Evolutionary conservation across 352 stramenopile species (phyloP).

Genomic region (Pythium brachiatum): DNA sequence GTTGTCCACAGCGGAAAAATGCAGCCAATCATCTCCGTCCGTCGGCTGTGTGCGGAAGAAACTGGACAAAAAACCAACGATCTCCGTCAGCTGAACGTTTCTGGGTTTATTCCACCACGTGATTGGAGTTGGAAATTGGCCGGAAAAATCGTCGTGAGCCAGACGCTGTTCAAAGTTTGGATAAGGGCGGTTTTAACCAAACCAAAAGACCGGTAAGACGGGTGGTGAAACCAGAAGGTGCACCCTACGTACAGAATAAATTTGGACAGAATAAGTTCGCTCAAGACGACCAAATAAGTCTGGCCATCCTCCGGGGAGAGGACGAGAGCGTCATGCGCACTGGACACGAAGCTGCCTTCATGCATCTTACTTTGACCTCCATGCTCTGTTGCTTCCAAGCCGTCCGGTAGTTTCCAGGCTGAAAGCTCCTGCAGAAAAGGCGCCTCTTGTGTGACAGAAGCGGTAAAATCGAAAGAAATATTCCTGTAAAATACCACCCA

Average conservation of each 20-base stretch:
- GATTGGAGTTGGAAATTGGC: neutral
- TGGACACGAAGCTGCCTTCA: too few relatives aligned
- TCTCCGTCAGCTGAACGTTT: neutral
- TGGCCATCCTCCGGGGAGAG: too few relatives aligned
- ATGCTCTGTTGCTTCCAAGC: too few relatives aligned
- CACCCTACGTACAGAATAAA: neutral
- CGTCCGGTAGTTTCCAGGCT: too few relatives aligned
- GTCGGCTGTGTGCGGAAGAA: conserved; percentile 1
- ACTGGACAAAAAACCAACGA: conserved; percentile 4
- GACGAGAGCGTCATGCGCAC: too few relatives aligned
- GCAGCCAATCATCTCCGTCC: conserved; percentile 5
- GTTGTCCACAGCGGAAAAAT: neutral
- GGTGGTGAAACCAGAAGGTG: neutral
- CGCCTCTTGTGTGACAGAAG: too few relatives aligned
- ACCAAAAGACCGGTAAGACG: neutral
- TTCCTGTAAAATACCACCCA: too few relatives aligned
- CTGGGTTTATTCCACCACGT: neutral
- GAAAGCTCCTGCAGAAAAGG: too few relatives aligned
- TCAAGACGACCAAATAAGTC: too few relatives aligned
- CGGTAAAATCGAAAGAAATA: neutral
- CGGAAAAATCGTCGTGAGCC: neutral
- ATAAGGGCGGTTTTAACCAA: neutral
- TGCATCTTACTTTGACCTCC: too few relatives aligned
- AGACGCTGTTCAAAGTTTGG: neutral
- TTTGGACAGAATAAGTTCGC: neutral